A percentile compares a stretch with the other conserved stretches of the same genome.
phyloP scores from a whole-genome alignment of 208 protist genomes.

The Leishmania turanica region DNA sequence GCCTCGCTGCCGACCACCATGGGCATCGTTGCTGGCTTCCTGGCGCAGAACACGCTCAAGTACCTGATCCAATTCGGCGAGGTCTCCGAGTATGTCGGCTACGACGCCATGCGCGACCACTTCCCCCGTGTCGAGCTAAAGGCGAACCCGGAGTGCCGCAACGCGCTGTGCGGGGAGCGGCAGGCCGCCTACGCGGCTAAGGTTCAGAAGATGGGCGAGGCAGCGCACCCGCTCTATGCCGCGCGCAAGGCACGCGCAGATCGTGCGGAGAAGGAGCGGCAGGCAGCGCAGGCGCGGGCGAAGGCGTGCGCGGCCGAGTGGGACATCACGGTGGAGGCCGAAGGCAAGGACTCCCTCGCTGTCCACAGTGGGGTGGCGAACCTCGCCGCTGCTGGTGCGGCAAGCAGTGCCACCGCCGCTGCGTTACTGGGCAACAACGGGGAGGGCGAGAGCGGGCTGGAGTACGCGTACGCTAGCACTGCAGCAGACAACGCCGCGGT shows the following conservation, averaged over 20 bases:
- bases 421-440: neutral
- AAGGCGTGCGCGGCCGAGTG: conserved; percentile 73
- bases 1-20: conserved; percentile 98
- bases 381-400: neutral
- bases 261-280: conserved; percentile 40
- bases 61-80: conserved; percentile 93
- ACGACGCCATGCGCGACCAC: conserved; percentile 95
- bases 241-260: conserved; percentile 44
- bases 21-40: conserved; percentile 95
- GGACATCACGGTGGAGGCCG: conserved; percentile 72
- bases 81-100: conserved; percentile 94
- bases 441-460: conserved; percentile 24
- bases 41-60: conserved; percentile 97
- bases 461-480: conserved; percentile 41
- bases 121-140: conserved; percentile 93
- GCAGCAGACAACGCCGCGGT: neutral
- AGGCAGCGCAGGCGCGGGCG: conserved; percentile 44
- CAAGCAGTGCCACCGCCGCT: neutral
- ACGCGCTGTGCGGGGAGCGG: conserved; percentile 63
- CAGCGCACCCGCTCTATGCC: conserved; percentile 64
- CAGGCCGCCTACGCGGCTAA: conserved; percentile 70
- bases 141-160: conserved; percentile 93
- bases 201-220: conserved; percentile 35
- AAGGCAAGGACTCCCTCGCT: conserved; percentile 39
- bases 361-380: conserved; percentile 1